These are phyloP conservation scores for Pichia eremophila DNA, from an alignment of 805 yeast genomes.

Conservation along the genomic window DNA sequence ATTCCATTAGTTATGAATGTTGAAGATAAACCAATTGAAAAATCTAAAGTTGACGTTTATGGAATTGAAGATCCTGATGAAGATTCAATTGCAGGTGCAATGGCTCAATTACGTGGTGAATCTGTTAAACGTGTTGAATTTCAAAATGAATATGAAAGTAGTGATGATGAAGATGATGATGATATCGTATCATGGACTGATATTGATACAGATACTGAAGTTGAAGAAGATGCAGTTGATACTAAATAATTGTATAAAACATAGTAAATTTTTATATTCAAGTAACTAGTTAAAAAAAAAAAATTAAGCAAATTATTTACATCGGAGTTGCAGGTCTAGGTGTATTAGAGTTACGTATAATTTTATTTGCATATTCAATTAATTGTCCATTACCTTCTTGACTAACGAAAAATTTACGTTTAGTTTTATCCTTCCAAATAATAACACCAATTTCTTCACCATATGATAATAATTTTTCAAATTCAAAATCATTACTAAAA, in stretches of 20 bases:
- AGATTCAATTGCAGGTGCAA: slow-evolving; percentile 66
- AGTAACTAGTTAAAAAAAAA: too few species aligned
- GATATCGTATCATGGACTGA: slow-evolving; percentile 32
- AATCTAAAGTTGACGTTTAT: slow-evolving; percentile 33
- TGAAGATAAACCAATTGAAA: slow-evolving; percentile 43
- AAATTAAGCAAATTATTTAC: neutral
- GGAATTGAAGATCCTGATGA: slow-evolving; percentile 68
- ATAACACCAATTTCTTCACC: slow-evolving; percentile 89
- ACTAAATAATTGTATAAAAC: neutral
- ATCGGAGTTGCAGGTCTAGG: slow-evolving; percentile 7
- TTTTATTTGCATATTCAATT: slow-evolving; percentile 80
- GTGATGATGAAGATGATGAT: slow-evolving; percentile 19
- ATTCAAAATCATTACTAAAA: slow-evolving; percentile 70
- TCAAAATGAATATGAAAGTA: slow-evolving; percentile 26
- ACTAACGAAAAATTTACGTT: slow-evolving; percentile 74
- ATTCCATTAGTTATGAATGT: slow-evolving; percentile 67
- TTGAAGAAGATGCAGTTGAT: slow-evolving; percentile 31
- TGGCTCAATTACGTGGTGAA: slow-evolving; percentile 61
- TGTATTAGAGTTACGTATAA: slow-evolving; percentile 22
- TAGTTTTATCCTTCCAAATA: slow-evolving; percentile 70
- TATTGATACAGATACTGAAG: slow-evolving; percentile 57
- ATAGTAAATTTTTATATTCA: too few species aligned
- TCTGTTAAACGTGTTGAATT: slow-evolving; percentile 37
- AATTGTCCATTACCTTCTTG: slow-evolving; percentile 80
- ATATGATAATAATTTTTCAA: slow-evolving; percentile 57